Evolutionary conservation across 2,329 filamentous ascomycete genomes (phyloP), one percentile per base, ranked within the genome.

Genomic region (Pseudogymnoascus sp.): DNA sequence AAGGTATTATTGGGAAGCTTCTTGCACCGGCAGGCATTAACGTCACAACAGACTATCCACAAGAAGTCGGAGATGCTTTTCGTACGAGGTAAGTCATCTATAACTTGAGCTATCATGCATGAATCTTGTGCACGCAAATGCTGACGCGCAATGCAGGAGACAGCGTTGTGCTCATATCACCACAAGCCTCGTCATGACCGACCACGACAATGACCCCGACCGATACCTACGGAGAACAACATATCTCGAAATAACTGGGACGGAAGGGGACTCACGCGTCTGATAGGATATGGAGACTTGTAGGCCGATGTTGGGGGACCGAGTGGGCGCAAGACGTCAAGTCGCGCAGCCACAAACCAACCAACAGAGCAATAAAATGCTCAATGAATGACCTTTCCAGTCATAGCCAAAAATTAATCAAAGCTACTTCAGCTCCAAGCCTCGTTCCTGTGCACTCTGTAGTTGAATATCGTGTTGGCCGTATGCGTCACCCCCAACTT

Each of bases 31-130:
- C 24, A 62, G 4, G 16, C 31, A 40, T 40, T 29, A 40, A 44
- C 33, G 47, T 40, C 38, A n/a, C 21, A 61, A 13, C 67, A 96
- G 90, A 96, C 93, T 13, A 86, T 95, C 67, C 96, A 93, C 79
- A 96, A 96, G 78, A 96, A 97, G 76, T 96, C 92, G 47, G 95
- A 97, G 75, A 99, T 99, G 95, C 80, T 99, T 19, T 99, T 99
- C 75, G 93, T 99, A 64, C 83, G 95, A 90, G 93, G 93, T 93
- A 78, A 67, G 83, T 76, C 3, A 38, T 33, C 26, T 61, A 24
- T 3, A 19, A 40, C 1, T 35, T 29, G 37, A 60, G 44, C 64
- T 65, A 68, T 44, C 13, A 40, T 11, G 6, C 31, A 24, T 37
- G n/a, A 50, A 19, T 53, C n/a, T 2, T 11, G n/a, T 53, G 13